Percentiles rank a stretch among this genome's conserved stretches.
Conservation (phyloP, 345 rosid genomes). For the Eucalyptus marginata region DNA sequence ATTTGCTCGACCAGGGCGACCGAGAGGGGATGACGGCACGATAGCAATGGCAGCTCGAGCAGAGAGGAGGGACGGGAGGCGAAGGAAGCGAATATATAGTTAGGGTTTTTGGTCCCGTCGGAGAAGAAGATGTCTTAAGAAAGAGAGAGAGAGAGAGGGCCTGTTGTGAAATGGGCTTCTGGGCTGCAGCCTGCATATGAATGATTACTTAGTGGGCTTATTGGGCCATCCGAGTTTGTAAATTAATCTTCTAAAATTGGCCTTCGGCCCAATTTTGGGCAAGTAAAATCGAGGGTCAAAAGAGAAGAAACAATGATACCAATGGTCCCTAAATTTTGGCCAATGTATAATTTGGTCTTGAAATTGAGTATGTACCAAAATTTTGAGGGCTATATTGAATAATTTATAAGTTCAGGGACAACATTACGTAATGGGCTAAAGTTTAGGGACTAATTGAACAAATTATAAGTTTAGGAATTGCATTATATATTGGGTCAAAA, state of each 20-base stretch:
- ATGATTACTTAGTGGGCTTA: neutral
- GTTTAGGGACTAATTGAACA: too few relatives aligned
- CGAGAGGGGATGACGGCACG: neutral
- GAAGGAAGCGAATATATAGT: neutral
- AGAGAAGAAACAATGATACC: neutral
- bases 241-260: neutral
- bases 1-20: neutral
- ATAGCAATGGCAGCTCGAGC: neutral
- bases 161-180: neutral
- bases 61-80: neutral
- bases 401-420: too few relatives aligned
- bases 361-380: too few relatives aligned
- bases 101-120: neutral
- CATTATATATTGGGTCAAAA: too few relatives aligned
- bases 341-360: too few relatives aligned
- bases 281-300: neutral
- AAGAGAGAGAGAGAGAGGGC: neutral
- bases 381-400: too few relatives aligned
- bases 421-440: fast-evolving
- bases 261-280: neutral
- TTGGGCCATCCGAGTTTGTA: neutral
- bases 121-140: neutral
- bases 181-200: neutral
- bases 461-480: too few relatives aligned
- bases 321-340: too few relatives aligned